Evolutionary conservation across 306 rosid genomes (phyloP).

Genomic region (Carpinus fangiana): DNA sequence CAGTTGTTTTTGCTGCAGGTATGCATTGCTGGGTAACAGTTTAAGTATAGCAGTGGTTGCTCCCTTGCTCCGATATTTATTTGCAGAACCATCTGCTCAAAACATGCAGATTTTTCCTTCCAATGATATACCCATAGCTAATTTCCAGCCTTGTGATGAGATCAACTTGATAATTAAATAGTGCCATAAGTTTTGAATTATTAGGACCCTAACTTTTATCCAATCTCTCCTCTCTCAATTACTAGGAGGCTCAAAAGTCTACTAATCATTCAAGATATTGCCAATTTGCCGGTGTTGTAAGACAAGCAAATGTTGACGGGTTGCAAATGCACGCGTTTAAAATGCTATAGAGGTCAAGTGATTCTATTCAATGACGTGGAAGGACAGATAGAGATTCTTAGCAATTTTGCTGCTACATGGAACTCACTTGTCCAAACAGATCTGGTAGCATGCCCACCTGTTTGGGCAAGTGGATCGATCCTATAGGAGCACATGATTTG

Average conservation of each 20-base stretch:
- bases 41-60: conserved; percentile 86
- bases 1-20: conserved; percentile 49
- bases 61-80: conserved; percentile 71
- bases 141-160: not conserved
- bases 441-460: too few species aligned
- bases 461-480: too few species aligned
- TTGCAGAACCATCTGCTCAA: conserved; percentile 34
- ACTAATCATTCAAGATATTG: not conserved
- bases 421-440: too few species aligned
- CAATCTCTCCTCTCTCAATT: not conserved
- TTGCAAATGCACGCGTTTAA: not conserved
- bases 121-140: not conserved
- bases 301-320: not conserved
- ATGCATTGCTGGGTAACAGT: conserved; percentile 88
- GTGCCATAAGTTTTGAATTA: not conserved
- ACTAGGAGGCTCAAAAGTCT: not conserved
- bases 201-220: not conserved
- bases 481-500: too few species aligned
- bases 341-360: not conserved
- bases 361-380: not conserved
- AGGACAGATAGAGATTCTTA: too few species aligned
- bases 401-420: too few species aligned
- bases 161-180: not conserved
- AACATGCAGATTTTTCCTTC: not conserved
- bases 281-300: not conserved